These are phyloP conservation scores for Populus tomentosa DNA, from an alignment of 441 rosid species.

Conservation along the genomic window DNA sequence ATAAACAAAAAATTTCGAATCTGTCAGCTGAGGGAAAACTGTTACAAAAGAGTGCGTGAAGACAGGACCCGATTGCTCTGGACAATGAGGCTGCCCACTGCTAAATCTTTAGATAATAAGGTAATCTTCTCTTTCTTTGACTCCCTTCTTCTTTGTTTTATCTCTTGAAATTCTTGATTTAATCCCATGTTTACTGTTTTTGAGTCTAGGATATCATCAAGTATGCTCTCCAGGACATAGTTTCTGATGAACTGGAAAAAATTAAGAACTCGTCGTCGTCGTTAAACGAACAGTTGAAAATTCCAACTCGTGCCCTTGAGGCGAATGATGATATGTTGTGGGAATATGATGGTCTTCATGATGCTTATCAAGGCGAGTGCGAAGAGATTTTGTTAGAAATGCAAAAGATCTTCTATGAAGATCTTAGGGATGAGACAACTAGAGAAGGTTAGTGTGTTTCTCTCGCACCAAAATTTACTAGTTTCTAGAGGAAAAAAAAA, in stretches of 20 bases:
- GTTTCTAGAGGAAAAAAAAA: too few species aligned
- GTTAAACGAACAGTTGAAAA: conserved; percentile 15
- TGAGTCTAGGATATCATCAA: conserved; percentile 49
- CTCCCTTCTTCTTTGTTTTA: neutral
- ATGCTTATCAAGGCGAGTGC: conserved; percentile 63
- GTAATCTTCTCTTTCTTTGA: conserved; percentile 22
- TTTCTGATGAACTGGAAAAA: conserved; percentile 64
- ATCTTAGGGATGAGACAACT: conserved; percentile 39
- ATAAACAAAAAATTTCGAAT: neutral
- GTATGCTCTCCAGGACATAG: conserved; percentile 61
- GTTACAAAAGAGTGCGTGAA: conserved; percentile 68
- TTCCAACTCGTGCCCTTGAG: conserved; percentile 12
- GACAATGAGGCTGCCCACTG: conserved; percentile 61
- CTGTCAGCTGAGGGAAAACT: conserved; percentile 65
- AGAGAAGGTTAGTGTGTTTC: conserved; percentile 26
- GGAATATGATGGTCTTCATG: conserved; percentile 76
- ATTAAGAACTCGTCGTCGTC: conserved; percentile 37
- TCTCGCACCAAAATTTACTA: neutral
- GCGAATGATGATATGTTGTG: conserved; percentile 50
- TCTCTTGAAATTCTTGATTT: neutral
- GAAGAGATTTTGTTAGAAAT: conserved; percentile 86
- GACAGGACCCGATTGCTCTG: conserved; percentile 69
- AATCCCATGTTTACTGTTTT: neutral
- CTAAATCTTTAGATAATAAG: conserved; percentile 44
- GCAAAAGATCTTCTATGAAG: conserved; percentile 86